phyloP scores from a whole-genome alignment of 192 early-diverging fungal species.

The Podila minutissima region DNA sequence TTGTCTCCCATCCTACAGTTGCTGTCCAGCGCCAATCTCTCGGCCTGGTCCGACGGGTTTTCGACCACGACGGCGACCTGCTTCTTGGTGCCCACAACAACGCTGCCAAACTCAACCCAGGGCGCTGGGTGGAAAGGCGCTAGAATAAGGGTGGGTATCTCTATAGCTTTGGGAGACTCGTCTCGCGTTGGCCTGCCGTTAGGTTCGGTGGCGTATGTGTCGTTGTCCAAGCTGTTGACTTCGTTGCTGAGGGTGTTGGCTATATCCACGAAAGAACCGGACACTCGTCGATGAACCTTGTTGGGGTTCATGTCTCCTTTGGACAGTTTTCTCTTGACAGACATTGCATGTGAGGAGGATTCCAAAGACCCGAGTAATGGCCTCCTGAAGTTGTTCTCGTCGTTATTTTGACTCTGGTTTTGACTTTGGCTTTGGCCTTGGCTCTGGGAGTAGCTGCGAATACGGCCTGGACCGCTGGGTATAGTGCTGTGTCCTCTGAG shows the following conservation, averaged over 20 bases:
- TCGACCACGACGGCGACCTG: conserved; percentile 11
- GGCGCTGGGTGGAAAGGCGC: conserved; percentile 37
- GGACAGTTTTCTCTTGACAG: conserved; percentile 28
- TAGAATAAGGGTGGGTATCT: conserved; percentile 17
- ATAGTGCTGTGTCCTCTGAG: too few relatives aligned
- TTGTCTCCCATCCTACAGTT: conserved; percentile 45
- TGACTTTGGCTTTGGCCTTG: not conserved
- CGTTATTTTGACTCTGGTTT: not conserved
- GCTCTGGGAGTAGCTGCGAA: too few relatives aligned
- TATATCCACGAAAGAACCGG: conserved; percentile 16
- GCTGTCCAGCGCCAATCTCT: conserved; percentile 18
- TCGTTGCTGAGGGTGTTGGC: conserved; percentile 13
- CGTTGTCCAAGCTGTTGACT: not conserved
- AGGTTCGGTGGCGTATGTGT: not conserved
- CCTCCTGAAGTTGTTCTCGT: conserved; percentile 22
- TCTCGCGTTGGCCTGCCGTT: not conserved
- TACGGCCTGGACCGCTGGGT: too few relatives aligned
- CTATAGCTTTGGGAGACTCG: conserved; percentile 19
- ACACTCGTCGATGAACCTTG: conserved; percentile 37
- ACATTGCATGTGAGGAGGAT: not conserved
- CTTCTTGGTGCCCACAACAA: conserved; percentile 34
- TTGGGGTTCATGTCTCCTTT: conserved; percentile 13
- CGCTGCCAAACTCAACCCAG: conserved; percentile 48
- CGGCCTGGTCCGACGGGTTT: conserved; percentile 17
- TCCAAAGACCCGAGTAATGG: not conserved